phyloP scores from a whole-genome alignment of 306 rosid species.

The Mucuna pruriens region DNA sequence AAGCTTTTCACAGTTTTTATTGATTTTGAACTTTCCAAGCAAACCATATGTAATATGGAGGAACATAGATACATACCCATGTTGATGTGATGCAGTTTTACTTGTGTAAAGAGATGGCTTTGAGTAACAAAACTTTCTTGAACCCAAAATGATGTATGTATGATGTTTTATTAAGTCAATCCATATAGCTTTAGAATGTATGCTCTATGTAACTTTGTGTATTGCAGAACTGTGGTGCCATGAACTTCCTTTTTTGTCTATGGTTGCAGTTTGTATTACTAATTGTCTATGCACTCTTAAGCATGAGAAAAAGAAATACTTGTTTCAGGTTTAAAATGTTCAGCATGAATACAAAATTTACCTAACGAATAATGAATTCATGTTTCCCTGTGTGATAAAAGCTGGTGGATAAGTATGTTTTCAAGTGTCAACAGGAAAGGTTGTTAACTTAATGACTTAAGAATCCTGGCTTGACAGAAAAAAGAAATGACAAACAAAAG shows the following conservation, averaged over 20 bases:
- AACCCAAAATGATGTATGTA: not conserved
- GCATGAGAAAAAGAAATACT: constrained; percentile 12
- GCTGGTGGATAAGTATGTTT: constrained; percentile 24
- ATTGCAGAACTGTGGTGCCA: not conserved
- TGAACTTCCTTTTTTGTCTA: not conserved
- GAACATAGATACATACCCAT: not conserved
- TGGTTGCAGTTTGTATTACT: not conserved
- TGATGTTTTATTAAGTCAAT: constrained; percentile 13
- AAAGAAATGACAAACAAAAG: not conserved
- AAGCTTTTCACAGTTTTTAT: not conserved
- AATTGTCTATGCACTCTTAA: not conserved
- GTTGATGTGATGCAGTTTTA: not conserved
- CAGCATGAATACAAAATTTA: not conserved
- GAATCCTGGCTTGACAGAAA: not conserved
- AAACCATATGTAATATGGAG: not conserved
- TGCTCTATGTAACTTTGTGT: not conserved
- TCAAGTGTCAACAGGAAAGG: not conserved
- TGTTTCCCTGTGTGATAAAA: constrained; percentile 15
- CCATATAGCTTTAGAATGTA: not conserved
- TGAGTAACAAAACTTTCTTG: not conserved
- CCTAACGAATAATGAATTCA: not conserved
- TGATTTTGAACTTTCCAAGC: not conserved
- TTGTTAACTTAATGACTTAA: constrained; percentile 1
- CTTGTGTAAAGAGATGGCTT: not conserved
- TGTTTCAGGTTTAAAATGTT: constrained; percentile 10